A percentile compares a stretch with the other conserved stretches of the same genome.
Conservation (phyloP, 352 stramenopile species). For the Phytopythium litorale region DNA sequence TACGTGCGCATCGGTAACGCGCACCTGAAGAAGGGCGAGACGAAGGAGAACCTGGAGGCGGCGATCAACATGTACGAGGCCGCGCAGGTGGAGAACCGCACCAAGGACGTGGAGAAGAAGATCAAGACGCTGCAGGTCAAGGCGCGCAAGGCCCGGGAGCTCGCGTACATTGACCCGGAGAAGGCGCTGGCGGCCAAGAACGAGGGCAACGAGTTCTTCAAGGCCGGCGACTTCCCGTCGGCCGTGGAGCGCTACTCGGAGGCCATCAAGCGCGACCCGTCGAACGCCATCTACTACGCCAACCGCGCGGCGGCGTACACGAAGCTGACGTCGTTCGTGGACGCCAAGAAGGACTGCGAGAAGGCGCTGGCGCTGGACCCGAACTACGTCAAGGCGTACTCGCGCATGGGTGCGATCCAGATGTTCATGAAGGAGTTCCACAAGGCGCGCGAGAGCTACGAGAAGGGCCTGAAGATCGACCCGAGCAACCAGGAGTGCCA, state of each 20-base stretch:
- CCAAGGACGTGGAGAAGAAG: constrained; percentile 93
- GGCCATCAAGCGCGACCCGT: constrained; percentile 98
- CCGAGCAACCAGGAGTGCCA: constrained; percentile 94
- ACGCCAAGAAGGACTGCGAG: constrained; percentile 93
- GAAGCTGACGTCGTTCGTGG: constrained; percentile 96
- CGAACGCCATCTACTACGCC: constrained; percentile 97
- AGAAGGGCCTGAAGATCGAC: constrained; percentile 95
- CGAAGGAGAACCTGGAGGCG: constrained; percentile 77
- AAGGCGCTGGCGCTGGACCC: constrained; percentile 98
- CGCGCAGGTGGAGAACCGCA: constrained; percentile 85
- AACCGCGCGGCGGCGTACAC: constrained; percentile 97
- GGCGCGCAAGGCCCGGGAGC: constrained; percentile 93
- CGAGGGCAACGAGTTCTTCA: constrained; percentile 97
- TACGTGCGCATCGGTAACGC: constrained; percentile 96
- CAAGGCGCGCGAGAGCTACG: constrained; percentile 97
- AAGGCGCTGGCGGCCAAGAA: constrained; percentile 98
- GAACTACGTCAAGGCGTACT: constrained; percentile 99
- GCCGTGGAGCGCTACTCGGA: constrained; percentile 95
- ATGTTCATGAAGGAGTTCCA: constrained; percentile 99
- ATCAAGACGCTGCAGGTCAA: constrained; percentile 94
- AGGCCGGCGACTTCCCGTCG: constrained; percentile 92
- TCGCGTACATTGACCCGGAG: constrained; percentile 96
- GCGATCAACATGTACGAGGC: constrained; percentile 89
- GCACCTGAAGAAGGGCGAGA: constrained; percentile 93
- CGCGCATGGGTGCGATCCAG: constrained; percentile 98